Percentiles rank a stretch among this genome's conserved stretches.
Evolutionary conservation across 1,139 yeast species (phyloP).

Genomic region (Magnusiomyces fungicola): DNA sequence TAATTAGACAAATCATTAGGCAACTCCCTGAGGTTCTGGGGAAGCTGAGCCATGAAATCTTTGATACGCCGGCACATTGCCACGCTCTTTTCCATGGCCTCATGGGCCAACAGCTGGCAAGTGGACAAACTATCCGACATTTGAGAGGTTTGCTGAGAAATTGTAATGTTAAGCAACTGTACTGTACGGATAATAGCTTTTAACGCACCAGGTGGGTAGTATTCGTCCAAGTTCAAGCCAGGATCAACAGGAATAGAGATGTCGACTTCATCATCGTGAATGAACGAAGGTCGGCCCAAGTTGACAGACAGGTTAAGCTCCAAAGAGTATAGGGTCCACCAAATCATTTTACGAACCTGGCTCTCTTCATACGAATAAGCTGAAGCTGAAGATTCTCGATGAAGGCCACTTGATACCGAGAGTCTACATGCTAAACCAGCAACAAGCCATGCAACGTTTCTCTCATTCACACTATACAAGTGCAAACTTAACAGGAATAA

Average conservation of each 20-base stretch:
- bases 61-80: constrained; percentile 11
- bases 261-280: constrained; percentile 14
- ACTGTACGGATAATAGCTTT: constrained; percentile 1
- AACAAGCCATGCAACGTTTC: constrained; percentile 15
- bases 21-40: constrained; percentile 11
- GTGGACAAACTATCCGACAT: background rate
- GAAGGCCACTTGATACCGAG: constrained; percentile 15
- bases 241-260: constrained; percentile 11
- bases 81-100: constrained; percentile 11
- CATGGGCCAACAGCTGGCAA: constrained; percentile 10
- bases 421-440: constrained; percentile 13
- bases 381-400: constrained; percentile 12
- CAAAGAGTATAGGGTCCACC: constrained; percentile 14
- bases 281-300: constrained; percentile 14
- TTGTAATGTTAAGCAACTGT: constrained; percentile 11
- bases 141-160: background rate
- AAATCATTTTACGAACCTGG: constrained; percentile 10
- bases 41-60: constrained; percentile 11
- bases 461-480: constrained; percentile 14
- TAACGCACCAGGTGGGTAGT: constrained; percentile 12
- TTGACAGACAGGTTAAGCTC: constrained; percentile 14
- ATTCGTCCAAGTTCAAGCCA: constrained; percentile 10
- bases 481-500: constrained; percentile 12
- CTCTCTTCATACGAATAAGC: constrained; percentile 11
- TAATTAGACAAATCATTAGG: constrained; percentile 8